Base-by-base conservation (phyloP, 805 yeast species). In the Kluyveromyces siamensis region DNA sequence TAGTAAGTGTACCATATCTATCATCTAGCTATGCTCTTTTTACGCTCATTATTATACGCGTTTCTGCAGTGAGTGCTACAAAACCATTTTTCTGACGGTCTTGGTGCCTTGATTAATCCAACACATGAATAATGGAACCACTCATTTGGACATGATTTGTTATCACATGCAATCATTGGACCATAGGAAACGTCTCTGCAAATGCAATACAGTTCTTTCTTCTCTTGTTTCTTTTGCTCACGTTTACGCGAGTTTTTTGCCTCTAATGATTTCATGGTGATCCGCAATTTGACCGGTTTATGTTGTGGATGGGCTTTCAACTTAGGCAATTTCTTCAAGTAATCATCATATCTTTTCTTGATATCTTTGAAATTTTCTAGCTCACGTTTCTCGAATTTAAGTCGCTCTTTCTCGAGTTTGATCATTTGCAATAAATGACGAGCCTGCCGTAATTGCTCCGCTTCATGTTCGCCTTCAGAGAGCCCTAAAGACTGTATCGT, bases 111-210 rank as follows among this genome's bases (percentile, higher is more conserved):
- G 5, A 73, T 72, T 25, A 85, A 67, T 0, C 87, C 87, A 37
- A 85, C 83, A 68, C 95, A 86, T 39, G 75, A 73, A 71, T 84
- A 84, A 66, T 86, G 95, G 61, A 83, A 86, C 95, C 93, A 85
- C 59, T 82, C 88, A 37, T 67, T 73, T 50, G 77, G 71, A 67
- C 97, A 90, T 37, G 77, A 74, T 2, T 73, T 73, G 56, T 87
- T 80, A 62, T 90, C 97, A 66, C 98, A 91, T 0, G 91, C 96
- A 52, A 91, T 76, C 98, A 91, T 91, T 46, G 77, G 79, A 1
- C 97, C 97, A 48, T 59, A 67, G 7, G 79, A 72, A 1, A 67
- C 69, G 5, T 67, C 65, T 6, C 69, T 61, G 51, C 85, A 80
- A 13, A 68, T 46, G 53, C 84, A 80, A 54, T 76, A 80, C 1